Percentiles rank a stretch among this genome's conserved stretches.
Evolutionary conservation across 2,329 filamentous ascomycete genomes (phyloP).

Genomic region (Cadophora luteo-olivacea): DNA sequence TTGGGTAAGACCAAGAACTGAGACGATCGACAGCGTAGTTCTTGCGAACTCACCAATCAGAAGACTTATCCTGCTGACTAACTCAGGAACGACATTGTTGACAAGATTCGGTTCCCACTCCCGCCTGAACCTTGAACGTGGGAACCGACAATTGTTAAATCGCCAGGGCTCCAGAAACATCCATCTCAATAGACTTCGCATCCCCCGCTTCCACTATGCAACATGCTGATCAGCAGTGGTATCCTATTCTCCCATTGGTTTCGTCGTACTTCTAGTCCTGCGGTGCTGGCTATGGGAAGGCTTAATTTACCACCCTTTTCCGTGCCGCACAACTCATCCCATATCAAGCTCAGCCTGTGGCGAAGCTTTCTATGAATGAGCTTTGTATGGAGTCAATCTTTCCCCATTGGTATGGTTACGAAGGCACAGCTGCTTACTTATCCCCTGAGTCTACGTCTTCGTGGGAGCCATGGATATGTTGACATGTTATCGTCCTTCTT

Average conservation of each 20-base stretch:
- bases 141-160: neutral
- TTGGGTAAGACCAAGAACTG: neutral
- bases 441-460: neutral
- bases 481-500: neutral
- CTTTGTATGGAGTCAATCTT: neutral
- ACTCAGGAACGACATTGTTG: neutral
- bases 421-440: neutral
- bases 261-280: neutral
- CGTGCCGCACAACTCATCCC: neutral
- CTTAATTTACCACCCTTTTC: neutral
- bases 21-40: neutral
- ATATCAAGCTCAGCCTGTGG: constrained; percentile 9
- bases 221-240: neutral
- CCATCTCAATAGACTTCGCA: neutral
- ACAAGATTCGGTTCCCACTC: neutral
- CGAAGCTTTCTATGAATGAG: neutral
- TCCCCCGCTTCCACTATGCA: neutral
- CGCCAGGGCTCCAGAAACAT: neutral
- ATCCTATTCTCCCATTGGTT: neutral
- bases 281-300: neutral
- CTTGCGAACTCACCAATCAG: neutral
- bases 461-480: neutral
- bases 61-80: neutral
- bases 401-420: neutral
- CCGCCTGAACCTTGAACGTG: neutral